Evolutionary conservation across 1,284 basidiomycete species (phyloP).

Genomic region (Sanghuangporus sanghuang): DNA sequence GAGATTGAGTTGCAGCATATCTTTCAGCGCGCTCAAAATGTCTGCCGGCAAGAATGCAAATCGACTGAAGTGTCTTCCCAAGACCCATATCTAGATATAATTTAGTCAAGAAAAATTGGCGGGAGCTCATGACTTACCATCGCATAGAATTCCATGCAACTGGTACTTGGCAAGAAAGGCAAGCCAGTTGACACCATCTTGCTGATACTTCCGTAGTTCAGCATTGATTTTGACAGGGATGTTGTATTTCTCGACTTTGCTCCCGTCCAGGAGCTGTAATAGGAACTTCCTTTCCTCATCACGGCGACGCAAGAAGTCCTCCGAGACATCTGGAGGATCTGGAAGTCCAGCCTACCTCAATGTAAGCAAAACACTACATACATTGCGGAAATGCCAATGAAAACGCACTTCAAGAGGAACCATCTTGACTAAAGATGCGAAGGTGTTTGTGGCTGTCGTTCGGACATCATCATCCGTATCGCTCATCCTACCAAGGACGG

Average conservation of each 20-base stretch:
- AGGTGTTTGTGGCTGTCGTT: constrained; percentile 91
- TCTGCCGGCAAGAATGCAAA: constrained; percentile 94
- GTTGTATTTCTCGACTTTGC: constrained; percentile 88
- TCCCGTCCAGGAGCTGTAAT: constrained; percentile 90
- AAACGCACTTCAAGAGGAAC: constrained; percentile 85
- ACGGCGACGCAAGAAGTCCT: constrained; percentile 83
- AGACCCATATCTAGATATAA: constrained; percentile 85
- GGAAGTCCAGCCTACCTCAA: constrained; percentile 79
- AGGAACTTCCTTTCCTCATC: constrained; percentile 91
- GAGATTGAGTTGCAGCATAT: constrained; percentile 62
- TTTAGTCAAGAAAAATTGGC: background rate
- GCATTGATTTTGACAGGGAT: constrained; percentile 91
- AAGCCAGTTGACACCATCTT: constrained; percentile 98
- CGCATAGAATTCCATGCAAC: constrained; percentile 96
- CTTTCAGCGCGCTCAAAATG: constrained; percentile 82
- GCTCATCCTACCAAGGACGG: constrained; percentile 96
- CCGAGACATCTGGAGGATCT: constrained; percentile 89
- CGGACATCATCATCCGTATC: constrained; percentile 90
- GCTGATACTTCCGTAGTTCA: constrained; percentile 94
- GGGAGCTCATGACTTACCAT: constrained; percentile 54
- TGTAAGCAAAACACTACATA: background rate
- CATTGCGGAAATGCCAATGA: background rate
- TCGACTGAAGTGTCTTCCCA: constrained; percentile 97
- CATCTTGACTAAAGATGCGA: constrained; percentile 98
- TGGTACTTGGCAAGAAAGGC: constrained; percentile 98